These are phyloP conservation scores for Thermomucor indicae-seudaticae DNA, from an alignment of 371 early-diverging fungal genomes.

Conservation along the genomic window DNA sequence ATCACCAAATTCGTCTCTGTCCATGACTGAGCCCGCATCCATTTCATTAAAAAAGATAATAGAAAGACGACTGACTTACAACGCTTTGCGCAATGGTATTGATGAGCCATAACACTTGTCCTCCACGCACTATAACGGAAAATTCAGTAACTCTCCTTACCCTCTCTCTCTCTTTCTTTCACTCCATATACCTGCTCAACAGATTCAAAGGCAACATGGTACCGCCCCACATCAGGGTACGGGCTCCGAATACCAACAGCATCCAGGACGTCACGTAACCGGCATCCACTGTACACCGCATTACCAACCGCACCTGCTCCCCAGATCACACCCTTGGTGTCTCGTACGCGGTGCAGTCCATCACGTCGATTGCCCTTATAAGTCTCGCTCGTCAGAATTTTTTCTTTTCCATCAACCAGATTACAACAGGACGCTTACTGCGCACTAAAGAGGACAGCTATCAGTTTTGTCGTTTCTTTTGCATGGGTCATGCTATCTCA, in stretches of 20 bases:
- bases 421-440: too few relatives aligned
- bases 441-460: conserved; percentile 14
- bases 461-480: background rate
- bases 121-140: conserved; percentile 41
- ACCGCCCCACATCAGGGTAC: conserved; percentile 31
- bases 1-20: conserved; percentile 70
- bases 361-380: conserved; percentile 77
- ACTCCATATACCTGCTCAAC: conserved; percentile 55
- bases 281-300: conserved; percentile 75
- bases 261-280: conserved; percentile 68
- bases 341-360: conserved; percentile 72
- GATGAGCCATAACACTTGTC: conserved; percentile 78
- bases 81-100: conserved; percentile 74
- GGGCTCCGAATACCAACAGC: conserved; percentile 36
- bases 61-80: conserved; percentile 35
- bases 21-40: too few relatives aligned
- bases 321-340: conserved; percentile 81
- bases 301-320: conserved; percentile 77
- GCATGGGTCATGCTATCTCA: conserved; percentile 3
- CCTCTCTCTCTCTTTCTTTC: background rate
- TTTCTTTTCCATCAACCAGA: too few relatives aligned
- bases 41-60: background rate
- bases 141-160: background rate
- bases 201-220: conserved; percentile 73
- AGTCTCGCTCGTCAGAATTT: too few relatives aligned